These are phyloP conservation scores for Peronosclerospora sorghi DNA, from an alignment of 352 stramenopile species.

Conservation along the genomic window DNA sequence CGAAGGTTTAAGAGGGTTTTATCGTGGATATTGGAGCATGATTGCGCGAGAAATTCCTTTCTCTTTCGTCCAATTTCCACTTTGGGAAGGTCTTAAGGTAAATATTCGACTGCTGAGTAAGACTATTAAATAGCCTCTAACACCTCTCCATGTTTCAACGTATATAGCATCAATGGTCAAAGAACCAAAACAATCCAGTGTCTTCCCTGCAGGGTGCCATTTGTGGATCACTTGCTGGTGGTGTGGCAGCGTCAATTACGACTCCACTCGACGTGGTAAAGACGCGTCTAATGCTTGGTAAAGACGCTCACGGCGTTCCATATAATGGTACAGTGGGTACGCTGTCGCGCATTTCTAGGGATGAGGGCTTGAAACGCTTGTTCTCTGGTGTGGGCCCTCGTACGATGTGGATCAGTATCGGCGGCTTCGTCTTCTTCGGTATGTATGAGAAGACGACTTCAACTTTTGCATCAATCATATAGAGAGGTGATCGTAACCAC, in stretches of 20 bases:
- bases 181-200: slow-evolving; percentile 65
- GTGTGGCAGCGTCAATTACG: slow-evolving; percentile 92
- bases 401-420: slow-evolving; percentile 99
- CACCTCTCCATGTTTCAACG: slow-evolving; percentile 1
- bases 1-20: slow-evolving; percentile 84
- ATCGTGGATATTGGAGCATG: slow-evolving; percentile 95
- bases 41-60: slow-evolving; percentile 99
- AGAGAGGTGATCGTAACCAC: slow-evolving; percentile 2
- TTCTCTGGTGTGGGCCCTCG: slow-evolving; percentile 92
- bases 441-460: slow-evolving; percentile 92
- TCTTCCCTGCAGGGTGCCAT: slow-evolving; percentile 87
- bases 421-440: slow-evolving; percentile 99
- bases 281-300: slow-evolving; percentile 96
- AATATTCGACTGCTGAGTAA: neutral
- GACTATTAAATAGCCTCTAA: neutral
- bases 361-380: slow-evolving; percentile 87
- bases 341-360: slow-evolving; percentile 80
- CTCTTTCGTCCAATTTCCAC: slow-evolving; percentile 98
- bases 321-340: slow-evolving; percentile 90
- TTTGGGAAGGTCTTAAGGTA: slow-evolving; percentile 96
- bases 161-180: slow-evolving; percentile 71
- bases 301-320: slow-evolving; percentile 85
- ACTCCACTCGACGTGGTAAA: slow-evolving; percentile 99
- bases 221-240: slow-evolving; percentile 92
- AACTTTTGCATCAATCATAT: slow-evolving; percentile 51